phyloP scores from a whole-genome alignment of 441 rosid genomes.

The Jatropha podagrica region DNA sequence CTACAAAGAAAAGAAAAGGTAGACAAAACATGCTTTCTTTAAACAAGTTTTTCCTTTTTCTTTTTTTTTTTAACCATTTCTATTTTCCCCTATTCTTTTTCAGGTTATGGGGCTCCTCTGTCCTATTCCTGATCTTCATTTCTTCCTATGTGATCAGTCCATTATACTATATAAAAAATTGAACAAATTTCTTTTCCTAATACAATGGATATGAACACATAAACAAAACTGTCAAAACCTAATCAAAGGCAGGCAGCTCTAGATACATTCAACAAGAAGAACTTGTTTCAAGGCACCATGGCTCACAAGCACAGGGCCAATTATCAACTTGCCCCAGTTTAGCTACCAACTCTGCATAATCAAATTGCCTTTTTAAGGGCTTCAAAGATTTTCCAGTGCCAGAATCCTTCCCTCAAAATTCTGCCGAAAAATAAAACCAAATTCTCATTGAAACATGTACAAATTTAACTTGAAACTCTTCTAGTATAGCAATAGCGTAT shows the following conservation, averaged over 20 bases:
- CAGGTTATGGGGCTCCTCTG: neutral
- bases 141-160: constrained; percentile 12
- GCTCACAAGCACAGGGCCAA: constrained; percentile 1
- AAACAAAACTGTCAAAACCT: neutral
- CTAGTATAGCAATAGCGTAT: too few relatives aligned
- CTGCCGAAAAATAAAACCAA: constrained; percentile 22
- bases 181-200: neutral
- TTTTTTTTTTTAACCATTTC: too few relatives aligned
- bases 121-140: neutral
- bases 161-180: neutral
- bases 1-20: neutral
- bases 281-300: neutral
- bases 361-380: neutral
- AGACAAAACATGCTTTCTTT: neutral
- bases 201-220: constrained; percentile 10
- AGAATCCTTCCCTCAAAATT: constrained; percentile 21
- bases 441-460: neutral
- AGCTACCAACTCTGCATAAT: constrained; percentile 2
- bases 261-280: neutral
- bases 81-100: neutral
- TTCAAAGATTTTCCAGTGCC: neutral
- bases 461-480: too few relatives aligned
- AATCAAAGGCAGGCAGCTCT: neutral
- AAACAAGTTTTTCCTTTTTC: neutral
- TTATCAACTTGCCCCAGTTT: neutral